Base-by-base conservation (phyloP, 768 basidiomycete species). In the Termitomyces sp. region DNA sequence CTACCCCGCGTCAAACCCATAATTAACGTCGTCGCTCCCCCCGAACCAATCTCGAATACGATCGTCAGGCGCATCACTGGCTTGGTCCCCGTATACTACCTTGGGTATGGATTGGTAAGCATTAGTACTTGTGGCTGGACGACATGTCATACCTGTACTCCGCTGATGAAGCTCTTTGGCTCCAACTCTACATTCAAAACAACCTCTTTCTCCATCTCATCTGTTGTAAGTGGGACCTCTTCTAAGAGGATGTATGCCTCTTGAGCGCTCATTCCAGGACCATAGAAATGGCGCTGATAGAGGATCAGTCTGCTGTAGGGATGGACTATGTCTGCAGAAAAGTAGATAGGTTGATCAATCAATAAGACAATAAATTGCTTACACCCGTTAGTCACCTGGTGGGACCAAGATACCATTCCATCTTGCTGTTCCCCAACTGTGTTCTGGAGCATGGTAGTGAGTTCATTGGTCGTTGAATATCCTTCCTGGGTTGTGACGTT, bases 11-110 rank as follows among this genome's bases (percentile, higher is more conserved):
- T 21, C 47, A 23, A 33, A 42, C 10, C 19, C 10, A 15, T 42
- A 23, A 33, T 54, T 56, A 3, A 59, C 47, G 30, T 59, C 44
- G 37, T 54, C 53, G 17, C 57, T 58, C 2, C 51, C 51, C 9
- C 33, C 41, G 11, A 12, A 41, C 30, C 31, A 23, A 8, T 53
- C 52, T 17, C 31, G 30, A 48, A 58, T 17, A 4, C 57, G 53
- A 19, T 58, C 53, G 8, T 21, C 23, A 23, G 57, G 53, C 0
- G 57, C 57, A 21, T 58, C 37, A 9, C 8, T 48, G 26, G 38
- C 45, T 23, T 5, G 33, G 10, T 54, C 40, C 0, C 14, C 33
- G 17, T 58, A 58, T 1, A 53, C 40, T 19, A 58, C 47, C 57
- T 58, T 3, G 4, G 11, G 28, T 43, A 19, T 10, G 7, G 7